These are phyloP conservation scores for Wickerhamiella occidentalis DNA, from an alignment of 805 yeast species.

Conservation along the genomic window DNA sequence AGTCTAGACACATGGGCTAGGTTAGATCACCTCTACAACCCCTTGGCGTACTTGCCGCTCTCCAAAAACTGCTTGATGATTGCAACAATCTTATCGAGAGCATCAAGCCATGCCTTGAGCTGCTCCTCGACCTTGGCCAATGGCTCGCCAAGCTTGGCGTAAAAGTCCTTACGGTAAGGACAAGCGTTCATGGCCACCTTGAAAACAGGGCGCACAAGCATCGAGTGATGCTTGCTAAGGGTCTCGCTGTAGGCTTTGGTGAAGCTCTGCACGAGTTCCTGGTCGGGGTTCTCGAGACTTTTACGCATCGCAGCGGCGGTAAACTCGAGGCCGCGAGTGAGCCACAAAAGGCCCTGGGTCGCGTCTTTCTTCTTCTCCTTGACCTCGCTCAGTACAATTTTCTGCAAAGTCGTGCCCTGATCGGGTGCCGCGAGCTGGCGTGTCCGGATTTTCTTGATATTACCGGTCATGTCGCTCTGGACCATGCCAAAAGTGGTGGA, in stretches of 20 bases:
- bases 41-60: conserved; percentile 79
- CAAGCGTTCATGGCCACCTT: conserved; percentile 92
- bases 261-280: conserved; percentile 65
- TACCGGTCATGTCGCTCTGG: conserved; percentile 80
- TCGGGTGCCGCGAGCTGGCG: conserved; percentile 55
- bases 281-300: conserved; percentile 47
- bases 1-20: no score
- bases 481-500: conserved; percentile 77
- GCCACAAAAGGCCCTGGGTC: conserved; percentile 85
- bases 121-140: conserved; percentile 48
- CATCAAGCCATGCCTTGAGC: conserved; percentile 59
- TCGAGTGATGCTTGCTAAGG: conserved; percentile 65
- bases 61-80: conserved; percentile 64
- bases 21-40: conserved; percentile 51
- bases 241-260: conserved; percentile 78
- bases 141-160: conserved; percentile 58
- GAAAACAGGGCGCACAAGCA: conserved; percentile 75
- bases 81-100: conserved; percentile 61
- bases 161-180: conserved; percentile 80
- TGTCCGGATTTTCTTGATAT: conserved; percentile 61
- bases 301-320: conserved; percentile 85
- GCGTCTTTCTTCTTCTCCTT: conserved; percentile 58
- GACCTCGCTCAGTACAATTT: conserved; percentile 60
- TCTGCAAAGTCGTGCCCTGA: conserved; percentile 58
- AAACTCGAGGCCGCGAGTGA: conserved; percentile 67